Base-by-base conservation (phyloP, 2,329 filamentous ascomycete genomes). In the Claviceps quebecensis region DNA sequence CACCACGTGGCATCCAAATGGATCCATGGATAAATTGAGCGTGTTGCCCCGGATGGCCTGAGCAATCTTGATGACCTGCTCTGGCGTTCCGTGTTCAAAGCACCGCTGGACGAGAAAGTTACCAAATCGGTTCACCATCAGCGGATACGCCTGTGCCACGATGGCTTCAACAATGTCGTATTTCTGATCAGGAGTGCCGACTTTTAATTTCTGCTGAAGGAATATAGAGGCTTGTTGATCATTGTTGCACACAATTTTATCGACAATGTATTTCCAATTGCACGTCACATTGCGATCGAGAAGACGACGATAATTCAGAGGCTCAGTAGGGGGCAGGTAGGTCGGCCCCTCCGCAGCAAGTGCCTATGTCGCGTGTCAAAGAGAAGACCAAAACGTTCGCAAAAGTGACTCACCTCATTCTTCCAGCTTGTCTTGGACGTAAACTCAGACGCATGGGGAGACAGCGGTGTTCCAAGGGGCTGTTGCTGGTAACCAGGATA, bases 151-250 rank as follows among this genome's bases (percentile, higher is more conserved):
- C 65, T 96, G 90, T 40, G 86, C 83, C 55, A 96, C 89, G 68
- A 98, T 98, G 38, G 89, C 86, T 61, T 97, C 89, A 45, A 98
- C 88, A 57, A 98, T 97, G 58, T 95, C 90, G 61, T 87, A 95
- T 69, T 97, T 98, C 67, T 97, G 93, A 62, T 97, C 90, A 0
- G 84, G 77, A 4, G 90, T 96, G 54, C 90, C 90, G 55, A 96
- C 86, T 72, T 98, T 98, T 59, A 98, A 85, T 72, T 98, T 98
- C 71, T 98, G 93, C 67, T 98, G 93, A 45, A 98, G 75, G 69
- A 98, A 98, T 61, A 98, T 97, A 2, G 93, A 98, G 9, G 94
- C 93, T 69, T 98, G 93, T 68, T 98, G 93, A 64, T 98, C 93
- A 67, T 98, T 97, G 72, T 90, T 96, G 78, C 88, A 94, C 58